Conservation (phyloP, 306 rosid genomes). For the Vicia faba region DNA sequence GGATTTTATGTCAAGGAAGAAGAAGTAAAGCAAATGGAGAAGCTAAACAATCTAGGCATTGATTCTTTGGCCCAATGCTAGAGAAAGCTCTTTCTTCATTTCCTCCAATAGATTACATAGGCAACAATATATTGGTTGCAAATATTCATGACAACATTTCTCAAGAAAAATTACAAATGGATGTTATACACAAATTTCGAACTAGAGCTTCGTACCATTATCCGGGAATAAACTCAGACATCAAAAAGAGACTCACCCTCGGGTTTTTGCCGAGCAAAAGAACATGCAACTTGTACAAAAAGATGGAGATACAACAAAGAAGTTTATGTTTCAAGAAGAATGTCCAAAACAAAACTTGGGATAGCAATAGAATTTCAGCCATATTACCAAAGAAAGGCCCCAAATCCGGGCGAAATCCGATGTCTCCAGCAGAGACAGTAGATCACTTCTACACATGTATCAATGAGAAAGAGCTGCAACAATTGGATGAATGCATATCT, state of each 20-base stretch:
- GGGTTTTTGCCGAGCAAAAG: conserved; percentile 25
- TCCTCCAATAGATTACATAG: conserved; percentile 33
- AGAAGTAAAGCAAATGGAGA: conserved; percentile 23
- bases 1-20: conserved; percentile 53
- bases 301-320: conserved; percentile 21
- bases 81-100: conserved; percentile 50
- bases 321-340: conserved; percentile 26
- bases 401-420: conserved; percentile 4
- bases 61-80: conserved; percentile 43
- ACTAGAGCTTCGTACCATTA: conserved; percentile 31
- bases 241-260: conserved; percentile 19
- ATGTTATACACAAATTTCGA: conserved; percentile 34
- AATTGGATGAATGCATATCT: conserved; percentile 53
- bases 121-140: conserved; percentile 25
- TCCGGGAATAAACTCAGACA: conserved; percentile 25
- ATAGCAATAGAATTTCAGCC: conserved; percentile 24
- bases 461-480: conserved; percentile 55
- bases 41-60: conserved; percentile 36
- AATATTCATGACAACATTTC: neutral
- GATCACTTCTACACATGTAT: conserved; percentile 58
- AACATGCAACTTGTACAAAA: conserved; percentile 38
- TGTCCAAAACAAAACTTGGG: conserved; percentile 20
- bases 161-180: conserved; percentile 39
- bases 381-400: conserved; percentile 29
- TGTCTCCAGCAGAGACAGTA: conserved; percentile 52